These are phyloP conservation scores for Tagetes patula DNA, from an alignment of 129 eudicot genomes.

Conservation along the genomic window DNA sequence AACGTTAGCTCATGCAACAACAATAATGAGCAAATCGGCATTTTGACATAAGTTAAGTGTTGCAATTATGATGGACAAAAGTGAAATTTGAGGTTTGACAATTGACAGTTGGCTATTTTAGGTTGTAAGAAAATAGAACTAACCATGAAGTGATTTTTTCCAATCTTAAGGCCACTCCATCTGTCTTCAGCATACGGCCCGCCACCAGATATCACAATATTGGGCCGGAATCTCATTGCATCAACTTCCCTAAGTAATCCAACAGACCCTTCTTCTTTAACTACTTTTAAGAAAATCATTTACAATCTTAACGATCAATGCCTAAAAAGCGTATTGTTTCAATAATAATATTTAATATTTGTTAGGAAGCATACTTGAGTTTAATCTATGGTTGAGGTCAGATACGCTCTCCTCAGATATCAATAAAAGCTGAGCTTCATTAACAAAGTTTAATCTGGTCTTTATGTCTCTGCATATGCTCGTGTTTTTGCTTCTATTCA, in stretches of 20 bases:
- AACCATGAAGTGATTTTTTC: slow-evolving; percentile 55
- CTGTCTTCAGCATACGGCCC: slow-evolving; percentile 76
- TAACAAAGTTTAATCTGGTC: slow-evolving; percentile 69
- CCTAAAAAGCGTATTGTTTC: neutral
- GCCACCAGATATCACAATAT: slow-evolving; percentile 81
- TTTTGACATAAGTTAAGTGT: too few species aligned
- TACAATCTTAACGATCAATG: neutral
- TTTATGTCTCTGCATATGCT: slow-evolving; percentile 57
- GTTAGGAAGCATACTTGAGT: slow-evolving; percentile 49
- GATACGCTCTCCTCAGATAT: slow-evolving; percentile 81
- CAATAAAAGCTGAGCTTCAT: slow-evolving; percentile 86
- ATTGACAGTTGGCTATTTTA: neutral
- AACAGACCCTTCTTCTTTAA: slow-evolving; percentile 32
- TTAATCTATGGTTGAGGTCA: slow-evolving; percentile 72
- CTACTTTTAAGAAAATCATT: slow-evolving; percentile 27
- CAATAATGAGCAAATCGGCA: too few species aligned
- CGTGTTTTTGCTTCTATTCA: slow-evolving; percentile 28
- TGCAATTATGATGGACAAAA: too few species aligned
- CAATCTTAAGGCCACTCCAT: slow-evolving; percentile 72
- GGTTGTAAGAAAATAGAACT: slow-evolving; percentile 34
- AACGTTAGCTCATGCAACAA: too few species aligned
- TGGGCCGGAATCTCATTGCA: slow-evolving; percentile 82
- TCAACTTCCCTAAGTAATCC: slow-evolving; percentile 42
- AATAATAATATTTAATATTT: neutral
- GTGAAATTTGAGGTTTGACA: too few species aligned